Percentiles rank a stretch among this genome's conserved stretches.
Evolutionary conservation across 805 yeast genomes (phyloP).

Genomic region (Candida methanosorbosa): DNA sequence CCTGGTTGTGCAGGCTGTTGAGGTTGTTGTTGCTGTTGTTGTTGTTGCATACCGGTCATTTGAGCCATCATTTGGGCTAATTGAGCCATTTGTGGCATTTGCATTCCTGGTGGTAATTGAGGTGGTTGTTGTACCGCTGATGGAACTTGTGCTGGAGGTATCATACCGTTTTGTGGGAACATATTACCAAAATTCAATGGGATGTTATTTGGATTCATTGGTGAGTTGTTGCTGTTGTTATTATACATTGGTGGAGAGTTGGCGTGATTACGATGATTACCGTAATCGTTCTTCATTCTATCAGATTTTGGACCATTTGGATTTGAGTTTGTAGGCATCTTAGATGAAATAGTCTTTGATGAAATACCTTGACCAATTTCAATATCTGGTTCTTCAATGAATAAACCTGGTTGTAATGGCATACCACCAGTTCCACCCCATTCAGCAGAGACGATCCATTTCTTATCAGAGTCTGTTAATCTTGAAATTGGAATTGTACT

Average conservation of each 20-base stretch:
- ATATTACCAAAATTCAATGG: constrained; percentile 13
- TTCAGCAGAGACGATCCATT: constrained; percentile 84
- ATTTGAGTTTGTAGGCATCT: constrained; percentile 86
- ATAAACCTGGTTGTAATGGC: constrained; percentile 69
- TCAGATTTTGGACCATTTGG: constrained; percentile 81
- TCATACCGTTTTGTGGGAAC: constrained; percentile 9
- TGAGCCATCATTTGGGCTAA: constrained; percentile 26
- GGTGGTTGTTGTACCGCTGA: constrained; percentile 7
- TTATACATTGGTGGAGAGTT: constrained; percentile 8
- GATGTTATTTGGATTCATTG: constrained; percentile 12
- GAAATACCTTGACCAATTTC: constrained; percentile 93
- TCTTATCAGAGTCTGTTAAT: constrained; percentile 87
- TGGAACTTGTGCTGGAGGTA: constrained; percentile 7
- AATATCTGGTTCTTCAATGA: constrained; percentile 95
- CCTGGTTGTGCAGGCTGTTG: constrained; percentile 8
- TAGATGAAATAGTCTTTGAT: constrained; percentile 82
- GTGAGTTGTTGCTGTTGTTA: constrained; percentile 5
- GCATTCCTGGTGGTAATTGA: constrained; percentile 7
- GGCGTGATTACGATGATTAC: constrained; percentile 4
- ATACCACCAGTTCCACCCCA: constrained; percentile 97
- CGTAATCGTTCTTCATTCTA: constrained; percentile 6
- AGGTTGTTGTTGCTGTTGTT: constrained; percentile 10
- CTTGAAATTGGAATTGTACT: constrained; percentile 81
- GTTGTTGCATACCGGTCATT: constrained; percentile 20
- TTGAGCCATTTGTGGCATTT: constrained; percentile 11